Evolutionary conservation across 306 rosid genomes (phyloP).

Genomic region (Canavalia gladiata): DNA sequence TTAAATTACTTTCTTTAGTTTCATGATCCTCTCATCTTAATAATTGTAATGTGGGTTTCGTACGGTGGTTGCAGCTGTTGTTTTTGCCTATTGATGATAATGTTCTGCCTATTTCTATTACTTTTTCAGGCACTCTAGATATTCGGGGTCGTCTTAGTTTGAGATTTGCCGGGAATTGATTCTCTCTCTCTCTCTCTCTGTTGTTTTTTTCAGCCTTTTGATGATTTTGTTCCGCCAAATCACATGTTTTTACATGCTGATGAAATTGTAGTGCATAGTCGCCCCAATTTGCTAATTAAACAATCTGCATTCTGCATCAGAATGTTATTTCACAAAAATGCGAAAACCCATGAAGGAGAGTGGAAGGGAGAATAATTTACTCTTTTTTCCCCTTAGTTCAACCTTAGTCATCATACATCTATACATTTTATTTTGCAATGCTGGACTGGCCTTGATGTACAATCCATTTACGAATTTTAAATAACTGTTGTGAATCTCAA

Average conservation of each 20-base stretch:
- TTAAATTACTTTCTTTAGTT: neutral
- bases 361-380: neutral
- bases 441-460: constrained; percentile 6
- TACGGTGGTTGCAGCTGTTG: neutral
- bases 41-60: neutral
- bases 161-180: neutral
- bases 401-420: neutral
- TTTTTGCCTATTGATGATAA: neutral
- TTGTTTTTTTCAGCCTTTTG: neutral
- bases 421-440: neutral
- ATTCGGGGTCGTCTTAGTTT: neutral
- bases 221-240: neutral
- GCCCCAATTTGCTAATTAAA: neutral
- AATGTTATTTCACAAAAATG: neutral
- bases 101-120: neutral
- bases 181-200: neutral
- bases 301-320: constrained; percentile 7
- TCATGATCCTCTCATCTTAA: constrained; percentile 13
- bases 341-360: neutral
- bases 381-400: neutral
- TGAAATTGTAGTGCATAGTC: neutral
- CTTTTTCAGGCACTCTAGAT: neutral
- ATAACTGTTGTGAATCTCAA: neutral
- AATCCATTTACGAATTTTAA: constrained; percentile 2
- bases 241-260: neutral